A percentile compares a stretch with the other conserved stretches of the same genome.
Evolutionary conservation across 2,329 filamentous ascomycete species (phyloP).

Genomic region (Raffaelea arxii): DNA sequence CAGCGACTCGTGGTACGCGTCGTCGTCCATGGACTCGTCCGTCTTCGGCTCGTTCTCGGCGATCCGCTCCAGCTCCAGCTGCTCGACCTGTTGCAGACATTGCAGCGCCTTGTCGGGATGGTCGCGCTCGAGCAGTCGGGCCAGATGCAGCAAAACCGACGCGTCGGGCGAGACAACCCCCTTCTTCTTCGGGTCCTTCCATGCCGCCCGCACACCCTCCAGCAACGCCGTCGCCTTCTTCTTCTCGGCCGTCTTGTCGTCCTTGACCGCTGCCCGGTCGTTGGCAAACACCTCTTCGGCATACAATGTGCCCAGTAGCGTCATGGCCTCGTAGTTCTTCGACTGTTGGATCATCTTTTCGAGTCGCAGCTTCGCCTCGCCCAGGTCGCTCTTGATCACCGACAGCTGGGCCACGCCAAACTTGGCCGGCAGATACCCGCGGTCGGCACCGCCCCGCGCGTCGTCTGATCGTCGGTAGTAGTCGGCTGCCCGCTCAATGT

Average conservation of each 20-base stretch:
- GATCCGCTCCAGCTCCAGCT: slow-evolving; percentile 75
- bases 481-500: slow-evolving; percentile 66
- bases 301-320: slow-evolving; percentile 79
- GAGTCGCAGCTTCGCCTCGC: slow-evolving; percentile 83
- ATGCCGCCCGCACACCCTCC: slow-evolving; percentile 74
- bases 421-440: slow-evolving; percentile 86
- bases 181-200: slow-evolving; percentile 89
- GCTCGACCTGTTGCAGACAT: slow-evolving; percentile 84
- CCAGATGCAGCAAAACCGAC: slow-evolving; percentile 82
- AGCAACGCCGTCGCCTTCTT: slow-evolving; percentile 81
- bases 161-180: slow-evolving; percentile 70
- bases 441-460: slow-evolving; percentile 82
- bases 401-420: slow-evolving; percentile 88
- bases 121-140: slow-evolving; percentile 79
- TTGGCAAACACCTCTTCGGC: slow-evolving; percentile 87
- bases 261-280: slow-evolving; percentile 54
- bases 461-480: slow-evolving; percentile 88
- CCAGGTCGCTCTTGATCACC: slow-evolving; percentile 72
- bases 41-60: slow-evolving; percentile 60
- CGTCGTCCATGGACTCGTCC: slow-evolving; percentile 52
- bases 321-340: slow-evolving; percentile 81
- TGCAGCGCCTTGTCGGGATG: slow-evolving; percentile 84
- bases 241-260: slow-evolving; percentile 76
- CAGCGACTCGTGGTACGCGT: slow-evolving; percentile 48
- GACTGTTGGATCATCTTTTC: slow-evolving; percentile 90